Base-by-base conservation (phyloP, 1,139 yeast species). In the Pneumocystis sp. region DNA sequence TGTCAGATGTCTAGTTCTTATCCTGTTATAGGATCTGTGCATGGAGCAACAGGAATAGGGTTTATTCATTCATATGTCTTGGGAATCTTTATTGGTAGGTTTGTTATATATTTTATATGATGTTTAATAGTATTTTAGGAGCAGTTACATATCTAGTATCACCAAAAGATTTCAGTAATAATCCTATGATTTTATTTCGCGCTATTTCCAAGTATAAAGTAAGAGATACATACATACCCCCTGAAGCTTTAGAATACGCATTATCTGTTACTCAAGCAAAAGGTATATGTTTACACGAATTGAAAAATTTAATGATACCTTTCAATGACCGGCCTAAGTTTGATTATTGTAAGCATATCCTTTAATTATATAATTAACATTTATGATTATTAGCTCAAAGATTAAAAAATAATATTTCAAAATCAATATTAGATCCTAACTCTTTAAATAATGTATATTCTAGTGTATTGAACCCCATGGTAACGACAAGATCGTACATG, bases 41-140 rank as follows among this genome's bases (percentile, higher is more conserved):
- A 96, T 63, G 95, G 91, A 70, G 83, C 90, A 0, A 77, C 83
- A 1, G 97, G 97, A 0, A 76, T 91, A 62, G 98, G 98, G 0
- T 91, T 95, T 73, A 77, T 93, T 42, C 95, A 89, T 73, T 82
- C 96, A 17, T 85, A 85, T 65, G 76, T 91, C 56, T 76, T 93
- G 71, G 98, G 98, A 8, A 85, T 87, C 0, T 93, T 85, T 72
- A 78, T 89, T 66, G 71, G 70, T 62, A 64, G 34, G 63, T 57
- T n/a, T 50, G 19, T 15, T 29, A 12, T 12, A 17, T 64, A 25
- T 50, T 35, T 34, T 21, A 8, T 29, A 25, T 19, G 15, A 39
- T 34, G 6, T 10, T 56, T 15, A 50, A 59, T 65, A 37, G 61
- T 64, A n/a, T 34, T 34, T 21, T 50, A 56, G 98, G 98, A 0